These are phyloP conservation scores for Colletotrichum sp. DNA, from an alignment of 2,329 filamentous ascomycete genomes.

Conservation along the genomic window DNA sequence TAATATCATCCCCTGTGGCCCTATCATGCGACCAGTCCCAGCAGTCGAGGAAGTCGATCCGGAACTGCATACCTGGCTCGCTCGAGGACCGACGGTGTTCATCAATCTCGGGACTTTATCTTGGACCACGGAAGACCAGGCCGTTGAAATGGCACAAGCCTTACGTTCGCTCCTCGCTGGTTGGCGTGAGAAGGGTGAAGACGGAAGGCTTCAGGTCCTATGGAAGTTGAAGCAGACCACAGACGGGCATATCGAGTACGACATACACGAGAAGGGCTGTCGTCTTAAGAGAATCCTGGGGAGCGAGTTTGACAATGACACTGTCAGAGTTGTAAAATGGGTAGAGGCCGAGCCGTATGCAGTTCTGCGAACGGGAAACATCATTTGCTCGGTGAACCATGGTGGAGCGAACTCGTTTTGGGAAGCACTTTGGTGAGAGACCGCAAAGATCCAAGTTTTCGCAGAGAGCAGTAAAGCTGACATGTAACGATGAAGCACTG, in stretches of 20 bases:
- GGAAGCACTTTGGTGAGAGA: constrained; percentile 37
- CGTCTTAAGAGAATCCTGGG: background rate
- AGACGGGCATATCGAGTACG: background rate
- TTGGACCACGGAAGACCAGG: constrained; percentile 34
- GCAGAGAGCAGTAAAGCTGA: background rate
- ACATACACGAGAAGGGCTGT: background rate
- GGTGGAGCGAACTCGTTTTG: constrained; percentile 51
- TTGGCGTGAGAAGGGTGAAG: background rate
- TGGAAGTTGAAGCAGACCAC: constrained; percentile 35
- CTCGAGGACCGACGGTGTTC: constrained; percentile 46
- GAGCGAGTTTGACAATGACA: constrained; percentile 21
- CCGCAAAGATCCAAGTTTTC: background rate
- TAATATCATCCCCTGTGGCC: constrained; percentile 50
- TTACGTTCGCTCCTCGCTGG: constrained; percentile 36
- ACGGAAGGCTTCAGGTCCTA: constrained; percentile 28
- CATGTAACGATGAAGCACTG: constrained; percentile 32
- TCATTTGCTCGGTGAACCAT: constrained; percentile 48
- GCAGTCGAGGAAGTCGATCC: constrained; percentile 41
- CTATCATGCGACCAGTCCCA: constrained; percentile 42
- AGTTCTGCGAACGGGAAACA: constrained; percentile 37
- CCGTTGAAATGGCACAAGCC: constrained; percentile 40
- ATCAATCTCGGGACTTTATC: constrained; percentile 52
- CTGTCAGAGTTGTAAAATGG: constrained; percentile 44
- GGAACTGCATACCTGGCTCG: constrained; percentile 48
- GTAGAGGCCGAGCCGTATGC: constrained; percentile 40